A percentile compares a stretch with the other conserved stretches of the same genome.
These are phyloP conservation scores for Scopulariopsis brevicaulis DNA, from an alignment of 2,329 filamentous ascomycete genomes.

Conservation along the genomic window DNA sequence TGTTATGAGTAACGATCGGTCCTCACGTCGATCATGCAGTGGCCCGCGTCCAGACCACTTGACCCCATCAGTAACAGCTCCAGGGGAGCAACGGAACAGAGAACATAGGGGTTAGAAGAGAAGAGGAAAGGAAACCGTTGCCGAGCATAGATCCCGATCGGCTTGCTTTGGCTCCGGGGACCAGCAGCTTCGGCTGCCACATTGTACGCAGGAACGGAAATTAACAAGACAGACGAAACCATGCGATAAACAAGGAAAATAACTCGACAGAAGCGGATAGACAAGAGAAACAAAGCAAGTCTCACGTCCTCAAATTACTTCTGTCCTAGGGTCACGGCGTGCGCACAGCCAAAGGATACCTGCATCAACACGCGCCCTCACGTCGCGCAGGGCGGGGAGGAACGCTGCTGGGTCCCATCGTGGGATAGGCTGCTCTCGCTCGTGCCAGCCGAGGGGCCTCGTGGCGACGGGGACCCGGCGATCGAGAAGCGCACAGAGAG, in stretches of 20 bases:
- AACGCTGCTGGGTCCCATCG: background rate
- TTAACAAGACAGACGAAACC: background rate
- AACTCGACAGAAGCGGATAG: background rate
- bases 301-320: background rate
- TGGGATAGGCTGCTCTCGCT: background rate
- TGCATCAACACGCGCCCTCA: background rate
- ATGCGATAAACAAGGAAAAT: background rate
- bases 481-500: background rate
- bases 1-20: background rate
- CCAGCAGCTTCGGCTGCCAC: background rate
- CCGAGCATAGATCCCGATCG: background rate
- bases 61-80: background rate
- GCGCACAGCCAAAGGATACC: background rate
- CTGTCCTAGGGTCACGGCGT: background rate
- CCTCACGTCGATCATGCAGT: background rate
- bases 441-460: background rate
- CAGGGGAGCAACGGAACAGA: background rate
- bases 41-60: background rate
- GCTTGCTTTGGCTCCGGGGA: background rate
- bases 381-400: background rate
- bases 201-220: background rate
- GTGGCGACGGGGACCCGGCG: background rate
- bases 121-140: background rate
- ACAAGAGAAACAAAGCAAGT: background rate
- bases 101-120: background rate